A percentile compares a stretch with the other conserved stretches of the same genome.
These are phyloP conservation scores for Alloteropsis semialata DNA, from an alignment of 176 grass and related monocot species.

Conservation along the genomic window DNA sequence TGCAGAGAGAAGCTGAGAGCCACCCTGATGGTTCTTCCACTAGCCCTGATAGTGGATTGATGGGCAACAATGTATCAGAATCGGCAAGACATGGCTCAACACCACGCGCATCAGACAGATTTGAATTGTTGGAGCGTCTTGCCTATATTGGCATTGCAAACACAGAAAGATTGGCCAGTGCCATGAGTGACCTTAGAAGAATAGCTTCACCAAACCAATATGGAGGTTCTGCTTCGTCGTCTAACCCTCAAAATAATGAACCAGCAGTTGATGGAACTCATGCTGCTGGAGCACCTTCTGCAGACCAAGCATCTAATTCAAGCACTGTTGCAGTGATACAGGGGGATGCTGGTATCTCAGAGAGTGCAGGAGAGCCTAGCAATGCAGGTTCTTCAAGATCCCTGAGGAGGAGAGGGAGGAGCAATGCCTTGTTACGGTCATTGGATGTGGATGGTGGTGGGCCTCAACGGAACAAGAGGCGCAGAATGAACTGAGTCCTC, in stretches of 20 bases:
- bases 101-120: conserved; percentile 54
- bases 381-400: conserved; percentile 66
- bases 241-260: conserved; percentile 54
- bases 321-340: conserved; percentile 91
- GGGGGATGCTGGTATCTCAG: conserved; percentile 51
- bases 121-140: conserved; percentile 74
- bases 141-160: conserved; percentile 59
- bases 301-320: conserved; percentile 78
- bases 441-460: conserved; percentile 66
- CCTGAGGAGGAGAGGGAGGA: conserved; percentile 72
- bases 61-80: conserved; percentile 44
- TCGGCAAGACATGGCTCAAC: conserved; percentile 34
- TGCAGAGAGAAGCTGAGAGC: conserved; percentile 53
- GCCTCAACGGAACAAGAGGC: conserved; percentile 64
- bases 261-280: conserved; percentile 28
- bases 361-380: conserved; percentile 40
- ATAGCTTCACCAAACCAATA: conserved; percentile 57
- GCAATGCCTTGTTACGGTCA: conserved; percentile 53
- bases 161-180: conserved; percentile 64
- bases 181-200: conserved; percentile 68
- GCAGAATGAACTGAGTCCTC: conserved; percentile 70
- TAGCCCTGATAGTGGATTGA: conserved; percentile 34
- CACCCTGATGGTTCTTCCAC: conserved; percentile 31
- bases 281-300: conserved; percentile 53
- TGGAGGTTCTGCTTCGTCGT: conserved; percentile 57